Base-by-base conservation (phyloP, 352 stramenopile species). In the Pythium utonaiense region DNA sequence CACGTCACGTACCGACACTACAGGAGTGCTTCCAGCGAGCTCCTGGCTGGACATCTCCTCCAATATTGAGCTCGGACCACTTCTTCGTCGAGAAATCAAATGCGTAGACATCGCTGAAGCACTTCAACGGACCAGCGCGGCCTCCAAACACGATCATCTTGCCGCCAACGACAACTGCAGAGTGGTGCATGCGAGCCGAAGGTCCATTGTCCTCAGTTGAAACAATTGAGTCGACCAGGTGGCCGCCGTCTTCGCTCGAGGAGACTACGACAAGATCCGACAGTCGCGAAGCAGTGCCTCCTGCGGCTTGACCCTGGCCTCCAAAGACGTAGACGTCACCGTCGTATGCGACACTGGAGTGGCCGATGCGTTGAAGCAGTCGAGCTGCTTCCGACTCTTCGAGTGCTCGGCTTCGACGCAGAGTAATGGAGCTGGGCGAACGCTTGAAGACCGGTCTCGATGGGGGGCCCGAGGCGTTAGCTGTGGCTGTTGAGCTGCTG, bases 71-170 rank as follows among this genome's bases (percentile, higher is more conserved):
- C 28, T 67, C 54, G 17, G 74, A 62, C 83, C 80, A 91, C 25
- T 31, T 58, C 40, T 75, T 76, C 10, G 69, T 74, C 21, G 67
- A 55, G 4, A 91, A 49, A 36, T 91, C 62, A 30, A 93, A 75
- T 14, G 67, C 55, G 53, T 73, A 80, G 3, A 93, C 48, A 42
- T 95, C 86, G 40, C 83, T 76, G 24, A 92, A 72, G 47, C 83
- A 70, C 40, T 86, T 90, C 5, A 74, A 67, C 6, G 86, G 86
- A 13, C 84, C 85, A 17, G 74, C 76, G 17, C 86, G 86, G 34
- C 86, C 86, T 47, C 86, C 86, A 73, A 95, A 94, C 4, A 95
- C 64, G 34, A 94, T 27, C 84, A 95, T 91, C 3, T 69, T 62
- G 44, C 69, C 71, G 44, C 54, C 60, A 3, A 83, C 59, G 16